Conservation (phyloP, 495 filamentous ascomycete species). For the Xylaria nigripes region DNA sequence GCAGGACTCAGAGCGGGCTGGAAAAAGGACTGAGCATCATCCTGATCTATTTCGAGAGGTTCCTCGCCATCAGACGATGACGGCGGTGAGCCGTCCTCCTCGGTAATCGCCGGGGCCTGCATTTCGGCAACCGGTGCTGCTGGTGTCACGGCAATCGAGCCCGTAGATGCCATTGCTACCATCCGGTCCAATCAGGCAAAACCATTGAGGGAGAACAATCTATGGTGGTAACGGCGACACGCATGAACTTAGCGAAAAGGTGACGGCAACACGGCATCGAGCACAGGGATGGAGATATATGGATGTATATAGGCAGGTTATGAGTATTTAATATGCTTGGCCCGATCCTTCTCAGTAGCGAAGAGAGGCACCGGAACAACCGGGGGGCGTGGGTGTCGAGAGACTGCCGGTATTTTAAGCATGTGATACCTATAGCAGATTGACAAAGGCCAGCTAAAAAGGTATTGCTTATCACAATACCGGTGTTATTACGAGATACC, state of each 20-base stretch:
- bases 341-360: not conserved
- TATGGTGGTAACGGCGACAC: not conserved
- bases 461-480: not conserved
- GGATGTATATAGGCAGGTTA: not conserved
- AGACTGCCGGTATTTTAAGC: not conserved
- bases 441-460: not conserved
- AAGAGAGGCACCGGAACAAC: not conserved
- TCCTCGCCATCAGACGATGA: constrained; percentile 28
- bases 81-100: constrained; percentile 19
- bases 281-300: not conserved
- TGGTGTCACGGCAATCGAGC: not conserved
- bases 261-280: not conserved
- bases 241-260: not conserved
- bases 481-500: not conserved
- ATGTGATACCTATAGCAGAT: not conserved
- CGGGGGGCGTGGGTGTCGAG: not conserved
- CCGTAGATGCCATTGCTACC: not conserved
- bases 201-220: not conserved
- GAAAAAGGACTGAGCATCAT: constrained; percentile 57
- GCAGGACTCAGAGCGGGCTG: constrained; percentile 67
- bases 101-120: constrained; percentile 11
- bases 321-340: not conserved
- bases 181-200: constrained; percentile 1
- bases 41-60: constrained; percentile 34
- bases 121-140: constrained; percentile 1